Evolutionary conservation across 192 early-diverging fungal genomes (phyloP).

Genomic region (Backusella parvicylindrica): DNA sequence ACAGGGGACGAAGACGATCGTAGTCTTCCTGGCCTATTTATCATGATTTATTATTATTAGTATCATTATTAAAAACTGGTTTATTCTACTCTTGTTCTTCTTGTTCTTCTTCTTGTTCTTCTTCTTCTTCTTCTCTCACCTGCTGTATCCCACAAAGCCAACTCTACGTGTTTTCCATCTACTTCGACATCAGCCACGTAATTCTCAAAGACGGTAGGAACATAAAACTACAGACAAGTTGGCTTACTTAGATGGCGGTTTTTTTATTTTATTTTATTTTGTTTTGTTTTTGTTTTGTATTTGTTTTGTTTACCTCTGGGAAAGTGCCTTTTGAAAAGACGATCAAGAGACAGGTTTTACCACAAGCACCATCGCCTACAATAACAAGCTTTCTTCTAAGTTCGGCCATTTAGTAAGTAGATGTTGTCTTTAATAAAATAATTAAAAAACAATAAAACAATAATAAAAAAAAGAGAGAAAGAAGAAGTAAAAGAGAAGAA

Average conservation of each 20-base stretch:
- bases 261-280: constrained; percentile 78
- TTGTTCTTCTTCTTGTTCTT: neutral
- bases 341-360: constrained; percentile 88
- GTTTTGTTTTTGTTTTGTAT: constrained; percentile 83
- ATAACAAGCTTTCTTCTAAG: constrained; percentile 86
- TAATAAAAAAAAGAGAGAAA: neutral
- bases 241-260: constrained; percentile 71
- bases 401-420: constrained; percentile 66
- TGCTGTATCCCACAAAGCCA: constrained; percentile 97
- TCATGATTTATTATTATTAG: neutral
- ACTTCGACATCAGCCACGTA: constrained; percentile 86
- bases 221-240: constrained; percentile 46
- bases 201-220: constrained; percentile 95
- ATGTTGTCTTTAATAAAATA: constrained; percentile 9
- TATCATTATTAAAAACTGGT: neutral
- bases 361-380: constrained; percentile 91
- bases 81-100: neutral
- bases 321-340: constrained; percentile 83
- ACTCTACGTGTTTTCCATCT: constrained; percentile 81
- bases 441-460: neutral
- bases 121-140: constrained; percentile 5
- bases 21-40: constrained; percentile 89
- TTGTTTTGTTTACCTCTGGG: constrained; percentile 85
- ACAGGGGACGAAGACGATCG: constrained; percentile 88
- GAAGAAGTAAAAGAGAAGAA: neutral